phyloP scores from a whole-genome alignment of 2,329 filamentous ascomycete genomes.

The Penicillium decumbens region DNA sequence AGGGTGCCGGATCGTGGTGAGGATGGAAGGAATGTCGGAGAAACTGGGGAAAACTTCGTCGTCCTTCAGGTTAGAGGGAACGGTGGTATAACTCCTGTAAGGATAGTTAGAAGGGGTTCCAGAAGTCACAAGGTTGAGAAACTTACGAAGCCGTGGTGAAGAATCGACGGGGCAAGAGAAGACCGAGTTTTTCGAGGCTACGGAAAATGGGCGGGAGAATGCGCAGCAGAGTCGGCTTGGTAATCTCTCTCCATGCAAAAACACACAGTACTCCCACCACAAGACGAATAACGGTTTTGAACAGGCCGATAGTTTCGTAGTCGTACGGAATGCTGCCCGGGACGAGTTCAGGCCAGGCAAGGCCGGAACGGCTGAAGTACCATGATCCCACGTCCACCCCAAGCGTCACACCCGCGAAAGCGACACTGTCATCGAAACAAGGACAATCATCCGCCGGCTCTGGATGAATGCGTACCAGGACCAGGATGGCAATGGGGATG shows the following conservation, averaged over 20 bases:
- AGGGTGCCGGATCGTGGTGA: conserved; percentile 76
- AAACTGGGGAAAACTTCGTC: conserved; percentile 88
- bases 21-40: conserved; percentile 77
- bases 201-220: conserved; percentile 82
- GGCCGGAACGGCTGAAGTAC: conserved; percentile 64
- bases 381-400: conserved; percentile 78
- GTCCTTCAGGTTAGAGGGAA: conserved; percentile 66
- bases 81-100: conserved; percentile 68
- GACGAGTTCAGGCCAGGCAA: conserved; percentile 50
- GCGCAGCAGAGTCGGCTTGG: conserved; percentile 77
- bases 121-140: background rate
- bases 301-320: conserved; percentile 61
- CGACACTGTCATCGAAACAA: conserved; percentile 92
- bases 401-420: conserved; percentile 85
- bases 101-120: conserved; percentile 3
- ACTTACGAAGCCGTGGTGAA: conserved; percentile 76
- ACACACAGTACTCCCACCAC: conserved; percentile 75
- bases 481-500: conserved; percentile 62
- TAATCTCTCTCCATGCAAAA: conserved; percentile 82
- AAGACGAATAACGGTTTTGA: conserved; percentile 62
- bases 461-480: conserved; percentile 82
- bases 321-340: conserved; percentile 62
- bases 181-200: conserved; percentile 70
- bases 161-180: conserved; percentile 80
- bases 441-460: conserved; percentile 96